Evolutionary conservation across 129 eudicot genomes (phyloP), one percentile per base, ranked within the genome.

Genomic region (Flaveria sonorensis): DNA sequence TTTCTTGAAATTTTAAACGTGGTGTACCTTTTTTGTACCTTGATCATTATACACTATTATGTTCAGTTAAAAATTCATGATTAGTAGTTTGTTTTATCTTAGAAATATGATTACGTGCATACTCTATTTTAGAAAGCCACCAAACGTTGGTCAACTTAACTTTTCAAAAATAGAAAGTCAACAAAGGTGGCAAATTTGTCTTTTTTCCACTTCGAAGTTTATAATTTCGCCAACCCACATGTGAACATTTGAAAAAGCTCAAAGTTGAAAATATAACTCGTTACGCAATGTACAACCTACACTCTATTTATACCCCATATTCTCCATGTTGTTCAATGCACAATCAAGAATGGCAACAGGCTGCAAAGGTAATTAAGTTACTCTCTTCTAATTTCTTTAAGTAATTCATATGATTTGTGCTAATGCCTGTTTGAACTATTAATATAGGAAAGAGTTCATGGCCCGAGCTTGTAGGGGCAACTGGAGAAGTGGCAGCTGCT

Each of bases 231-330:
- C 63, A 56, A 56, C 14, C 30, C 63, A 19, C 21, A 20, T 56
- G 63, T 11, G 63, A 56, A 56, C 63, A 56, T 56, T 56, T 20
- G 63, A 56, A 56, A 55, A 20, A 56, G 18, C 63, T 19, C 63
- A 19, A 56, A 52, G 20, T 52, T 52, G 10, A 16, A 52, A 52
- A 7, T 52, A 52, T 2, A 52, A 15, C 9, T 19, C 59, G 6
- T 52, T 15, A 52, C 59, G 19, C 21, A n/a, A 47, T 52, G 59
- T n/a, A 16, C 59, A 52, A 52, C 59, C 20, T 15, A 48, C 1
- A 16, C 19, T n/a, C 59, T 52, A 52, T 52, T 52, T 10, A 47
- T 52, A 52, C 19, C 59, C 20, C 59, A 52, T 16, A 48, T 52
- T 52, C 4, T 16, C 59, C 59, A 52, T 15, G 8, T n/a, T n/a